phyloP scores from a whole-genome alignment of 2,329 filamentous ascomycete species.

The Amauroascus verrucosus region DNA sequence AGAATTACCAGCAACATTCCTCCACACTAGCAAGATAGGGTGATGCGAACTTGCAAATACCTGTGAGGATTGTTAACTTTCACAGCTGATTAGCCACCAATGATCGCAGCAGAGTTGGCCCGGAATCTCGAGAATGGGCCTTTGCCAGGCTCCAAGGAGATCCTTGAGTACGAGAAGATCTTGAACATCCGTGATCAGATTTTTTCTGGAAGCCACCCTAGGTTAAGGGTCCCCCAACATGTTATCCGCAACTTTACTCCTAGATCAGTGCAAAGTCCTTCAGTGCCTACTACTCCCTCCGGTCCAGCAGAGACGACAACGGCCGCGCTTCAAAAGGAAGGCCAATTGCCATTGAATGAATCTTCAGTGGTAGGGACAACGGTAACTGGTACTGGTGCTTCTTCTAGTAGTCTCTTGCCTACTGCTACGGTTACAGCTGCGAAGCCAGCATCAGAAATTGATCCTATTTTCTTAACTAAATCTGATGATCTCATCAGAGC shows the following conservation, averaged over 20 bases:
- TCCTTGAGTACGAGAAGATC: slow-evolving; percentile 68
- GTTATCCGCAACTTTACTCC: slow-evolving; percentile 36
- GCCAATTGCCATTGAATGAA: slow-evolving; percentile 1
- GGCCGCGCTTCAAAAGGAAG: slow-evolving; percentile 3
- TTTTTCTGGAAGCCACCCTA: slow-evolving; percentile 58
- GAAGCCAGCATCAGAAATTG: slow-evolving; percentile 56
- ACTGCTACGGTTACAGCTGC: slow-evolving; percentile 21
- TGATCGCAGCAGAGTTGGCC: slow-evolving; percentile 7
- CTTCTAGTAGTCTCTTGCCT: slow-evolving; percentile 18
- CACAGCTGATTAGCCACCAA: slow-evolving; percentile 18
- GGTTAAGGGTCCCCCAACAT: slow-evolving; percentile 48
- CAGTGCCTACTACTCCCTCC: slow-evolving; percentile 20
- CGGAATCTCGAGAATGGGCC: slow-evolving; percentile 22
- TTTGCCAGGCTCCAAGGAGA: slow-evolving; percentile 42
- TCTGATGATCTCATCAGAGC: slow-evolving; percentile 74
- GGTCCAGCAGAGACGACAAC: slow-evolving; percentile 11
- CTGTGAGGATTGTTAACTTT: slow-evolving; percentile 3
- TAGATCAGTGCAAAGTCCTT: slow-evolving; percentile 27
- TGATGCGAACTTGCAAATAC: neutral
- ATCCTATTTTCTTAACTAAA: slow-evolving; percentile 76
- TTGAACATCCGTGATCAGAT: slow-evolving; percentile 70
- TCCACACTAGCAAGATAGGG: neutral
- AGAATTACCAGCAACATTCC: slow-evolving; percentile 14
- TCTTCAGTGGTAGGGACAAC: slow-evolving; percentile 17
- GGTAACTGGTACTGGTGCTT: slow-evolving; percentile 16